Evolutionary conservation across 2,329 filamentous ascomycete genomes (phyloP), one percentile per base, ranked within the genome.

Genomic region (Scopulariopsis brevicaulis): DNA sequence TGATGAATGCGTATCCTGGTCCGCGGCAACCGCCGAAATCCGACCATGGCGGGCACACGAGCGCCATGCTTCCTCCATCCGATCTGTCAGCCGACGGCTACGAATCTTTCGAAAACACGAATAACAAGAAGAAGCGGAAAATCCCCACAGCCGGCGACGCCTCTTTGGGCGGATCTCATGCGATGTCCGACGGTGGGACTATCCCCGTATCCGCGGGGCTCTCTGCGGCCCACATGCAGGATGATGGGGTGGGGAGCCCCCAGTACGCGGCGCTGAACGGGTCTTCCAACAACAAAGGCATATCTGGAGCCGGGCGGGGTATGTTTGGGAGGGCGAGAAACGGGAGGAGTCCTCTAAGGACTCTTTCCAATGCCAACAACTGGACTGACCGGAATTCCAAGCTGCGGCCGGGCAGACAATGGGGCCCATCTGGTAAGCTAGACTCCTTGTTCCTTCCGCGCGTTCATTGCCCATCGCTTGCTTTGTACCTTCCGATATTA

Each of bases 41-140:
- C 6, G 51, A 58, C 24, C 32, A 35, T 12, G 6, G 24, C n/a
- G 53, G 53, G 3, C 53, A 52, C 46, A n/a, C 34, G 18, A 51
- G 35, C 40, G n/a, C 37, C 14, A 32, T 54, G n/a, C 80, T 86
- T 54, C 80, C 80, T 51, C 90, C 89, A 14, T 84, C 86, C 25
- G 79, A 82, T 6, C 87, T 86, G 4, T 87, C 86, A 2, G 76
- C 83, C 12, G 93, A 97, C 69, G 91, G 92, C 15, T 97, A 97
- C 70, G 94, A 99, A 70, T 94, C 90, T 7, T 96, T 96, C 66
- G 94, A 99, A 71, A 97, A 97, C 66, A 96, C 90, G 40, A 97
- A 96, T 71, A 99, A 99, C 70, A 99, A 99, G 74, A 99, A 97
- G 77, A 97, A 99, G 73, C 83, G 94, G 64, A 99, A 99, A 74